phyloP scores from a whole-genome alignment of 495 filamentous ascomycete species.

The Astrothelium macrocarpum region DNA sequence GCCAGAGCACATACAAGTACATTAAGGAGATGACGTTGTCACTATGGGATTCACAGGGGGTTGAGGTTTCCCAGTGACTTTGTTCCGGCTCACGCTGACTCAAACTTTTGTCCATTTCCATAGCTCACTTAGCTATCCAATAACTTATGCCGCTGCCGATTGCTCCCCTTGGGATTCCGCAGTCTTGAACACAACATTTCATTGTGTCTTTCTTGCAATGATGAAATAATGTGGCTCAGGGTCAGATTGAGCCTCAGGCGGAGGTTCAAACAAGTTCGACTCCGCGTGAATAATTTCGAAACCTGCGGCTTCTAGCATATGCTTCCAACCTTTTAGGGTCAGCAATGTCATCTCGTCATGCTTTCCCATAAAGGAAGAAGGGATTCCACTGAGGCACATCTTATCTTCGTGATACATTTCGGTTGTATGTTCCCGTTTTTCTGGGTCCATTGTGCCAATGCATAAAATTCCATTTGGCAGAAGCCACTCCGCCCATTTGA shows the following conservation, averaged over 20 bases:
- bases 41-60: no score
- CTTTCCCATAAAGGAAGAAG: neutral
- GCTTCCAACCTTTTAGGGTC: neutral
- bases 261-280: neutral
- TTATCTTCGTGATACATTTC: neutral
- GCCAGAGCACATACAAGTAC: no score
- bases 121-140: no score
- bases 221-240: conserved; percentile 3
- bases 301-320: neutral
- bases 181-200: no score
- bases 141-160: no score
- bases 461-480: conserved; percentile 4
- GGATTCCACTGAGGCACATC: neutral
- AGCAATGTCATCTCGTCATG: neutral
- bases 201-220: neutral
- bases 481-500: conserved; percentile 4
- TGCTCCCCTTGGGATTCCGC: no score
- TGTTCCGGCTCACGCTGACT: no score
- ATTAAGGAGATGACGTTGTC: no score
- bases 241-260: neutral
- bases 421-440: neutral
- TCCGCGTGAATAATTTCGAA: neutral
- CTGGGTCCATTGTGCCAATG: conserved; percentile 3
- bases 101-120: no score
- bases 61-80: no score